Evolutionary conservation across 768 basidiomycete species (phyloP).

Genomic region (Strobilomyces dryophilus): DNA sequence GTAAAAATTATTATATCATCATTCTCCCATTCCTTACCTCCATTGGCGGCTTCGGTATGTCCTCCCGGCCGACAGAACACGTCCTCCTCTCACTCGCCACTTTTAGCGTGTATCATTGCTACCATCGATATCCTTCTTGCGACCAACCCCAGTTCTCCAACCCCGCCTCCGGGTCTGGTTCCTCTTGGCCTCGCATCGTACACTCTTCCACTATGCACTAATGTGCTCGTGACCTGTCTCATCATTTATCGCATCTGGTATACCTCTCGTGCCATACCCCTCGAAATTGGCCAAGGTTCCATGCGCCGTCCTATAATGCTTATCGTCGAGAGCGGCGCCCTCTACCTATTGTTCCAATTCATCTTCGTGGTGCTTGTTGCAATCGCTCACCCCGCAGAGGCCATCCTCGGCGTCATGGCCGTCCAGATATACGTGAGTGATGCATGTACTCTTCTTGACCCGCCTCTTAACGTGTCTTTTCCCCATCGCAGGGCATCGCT

Average conservation of each 20-base stretch:
- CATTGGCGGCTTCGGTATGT: slow-evolving; percentile 33
- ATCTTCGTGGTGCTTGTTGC: slow-evolving; percentile 40
- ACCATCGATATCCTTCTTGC: slow-evolving; percentile 27
- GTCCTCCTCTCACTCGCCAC: neutral
- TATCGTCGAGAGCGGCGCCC: slow-evolving; percentile 37
- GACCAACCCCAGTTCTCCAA: slow-evolving; percentile 27
- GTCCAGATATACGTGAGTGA: slow-evolving; percentile 39
- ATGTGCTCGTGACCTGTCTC: slow-evolving; percentile 39
- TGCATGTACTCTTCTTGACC: neutral
- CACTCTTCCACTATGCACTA: slow-evolving; percentile 38
- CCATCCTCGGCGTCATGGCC: slow-evolving; percentile 34
- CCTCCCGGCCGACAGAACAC: neutral
- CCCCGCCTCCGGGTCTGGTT: slow-evolving; percentile 33
- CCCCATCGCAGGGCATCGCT: slow-evolving; percentile 28
- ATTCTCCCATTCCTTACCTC: slow-evolving; percentile 34
- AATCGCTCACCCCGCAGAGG: slow-evolving; percentile 31
- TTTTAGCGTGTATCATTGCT: slow-evolving; percentile 28
- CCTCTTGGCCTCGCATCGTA: slow-evolving; percentile 36
- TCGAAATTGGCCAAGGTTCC: slow-evolving; percentile 12
- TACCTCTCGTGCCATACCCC: slow-evolving; percentile 11
- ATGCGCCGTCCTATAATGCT: slow-evolving; percentile 30
- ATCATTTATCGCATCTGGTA: slow-evolving; percentile 39
- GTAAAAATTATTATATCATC: slow-evolving; percentile 29
- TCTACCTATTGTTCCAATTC: slow-evolving; percentile 39
- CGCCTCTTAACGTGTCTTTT: neutral